Percentiles rank a stretch among this genome's conserved stretches.
These are phyloP conservation scores for Nepenthes alata DNA, from an alignment of 179 eudicot genomes.

Conservation along the genomic window DNA sequence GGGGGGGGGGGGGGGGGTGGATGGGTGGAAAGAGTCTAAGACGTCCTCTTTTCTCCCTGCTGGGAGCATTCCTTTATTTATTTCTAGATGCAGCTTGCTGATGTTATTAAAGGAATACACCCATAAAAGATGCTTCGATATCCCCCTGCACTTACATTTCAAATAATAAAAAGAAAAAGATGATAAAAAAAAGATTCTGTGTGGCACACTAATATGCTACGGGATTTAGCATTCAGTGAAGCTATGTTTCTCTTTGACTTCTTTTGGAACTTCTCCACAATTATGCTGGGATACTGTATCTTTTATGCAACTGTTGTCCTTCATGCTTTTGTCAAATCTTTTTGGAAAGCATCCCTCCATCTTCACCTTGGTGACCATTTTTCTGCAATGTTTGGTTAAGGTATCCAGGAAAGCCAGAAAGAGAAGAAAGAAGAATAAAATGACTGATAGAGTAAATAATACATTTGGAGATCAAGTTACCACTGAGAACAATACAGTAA, in stretches of 20 bases:
- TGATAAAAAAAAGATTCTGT: background rate
- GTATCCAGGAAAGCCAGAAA: conserved; percentile 69
- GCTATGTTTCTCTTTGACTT: too few relatives aligned
- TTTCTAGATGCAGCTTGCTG: too few relatives aligned
- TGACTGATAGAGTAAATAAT: conserved; percentile 21
- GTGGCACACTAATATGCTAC: background rate
- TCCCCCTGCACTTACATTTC: too few relatives aligned
- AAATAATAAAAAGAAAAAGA: too few relatives aligned
- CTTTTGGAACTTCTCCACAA: background rate
- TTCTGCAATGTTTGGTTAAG: conserved; percentile 18
- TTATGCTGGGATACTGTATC: too few relatives aligned
- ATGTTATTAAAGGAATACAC: too few relatives aligned
- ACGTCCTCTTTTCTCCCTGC: too few relatives aligned
- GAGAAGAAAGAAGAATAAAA: conserved; percentile 36
- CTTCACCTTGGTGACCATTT: background rate
- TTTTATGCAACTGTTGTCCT: too few relatives aligned
- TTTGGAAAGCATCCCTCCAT: background rate
- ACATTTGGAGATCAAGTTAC: conserved; percentile 26
- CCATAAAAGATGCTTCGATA: too few relatives aligned
- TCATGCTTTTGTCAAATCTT: background rate
- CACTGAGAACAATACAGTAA: conserved; percentile 16
- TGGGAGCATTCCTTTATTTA: too few relatives aligned
- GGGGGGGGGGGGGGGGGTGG: too few relatives aligned
- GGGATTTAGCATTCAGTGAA: background rate
- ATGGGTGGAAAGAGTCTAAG: too few relatives aligned